Evolutionary conservation across 108 stramenopile species (phyloP).

Genomic region (Discostella pseudostelligera): DNA sequence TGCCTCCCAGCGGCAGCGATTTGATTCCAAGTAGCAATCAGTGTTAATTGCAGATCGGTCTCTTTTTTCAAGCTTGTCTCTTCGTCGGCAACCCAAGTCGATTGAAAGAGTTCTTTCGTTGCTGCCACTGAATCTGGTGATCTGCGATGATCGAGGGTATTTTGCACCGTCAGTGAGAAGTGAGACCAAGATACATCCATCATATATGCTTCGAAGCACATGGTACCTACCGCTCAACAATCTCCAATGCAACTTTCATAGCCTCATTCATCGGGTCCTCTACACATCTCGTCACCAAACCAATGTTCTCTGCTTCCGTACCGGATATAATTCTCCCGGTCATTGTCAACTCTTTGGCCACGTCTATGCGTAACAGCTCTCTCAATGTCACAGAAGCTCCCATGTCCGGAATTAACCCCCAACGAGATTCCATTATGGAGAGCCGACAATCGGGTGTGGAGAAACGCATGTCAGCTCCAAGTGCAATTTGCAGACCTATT

Average conservation of each 20-base stretch:
- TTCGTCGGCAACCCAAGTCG: conserved; percentile 74
- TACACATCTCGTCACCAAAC: conserved; percentile 76
- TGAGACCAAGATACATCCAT: conserved; percentile 1
- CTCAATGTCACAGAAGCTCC: conserved; percentile 66
- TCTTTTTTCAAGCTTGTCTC: conserved; percentile 62
- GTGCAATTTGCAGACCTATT: conserved; percentile 80
- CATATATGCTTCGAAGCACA: background rate
- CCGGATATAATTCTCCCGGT: conserved; percentile 77
- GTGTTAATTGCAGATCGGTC: conserved; percentile 66
- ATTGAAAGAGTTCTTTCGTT: conserved; percentile 77
- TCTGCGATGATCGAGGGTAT: conserved; percentile 5
- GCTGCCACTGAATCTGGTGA: conserved; percentile 85
- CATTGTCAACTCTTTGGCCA: conserved; percentile 88
- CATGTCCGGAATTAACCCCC: conserved; percentile 93
- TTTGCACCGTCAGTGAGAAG: background rate
- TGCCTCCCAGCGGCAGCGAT: conserved; percentile 70
- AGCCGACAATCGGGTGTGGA: conserved; percentile 77
- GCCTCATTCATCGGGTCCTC: conserved; percentile 81
- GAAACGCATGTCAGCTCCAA: conserved; percentile 87
- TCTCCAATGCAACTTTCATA: conserved; percentile 56
- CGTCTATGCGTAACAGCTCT: conserved; percentile 76
- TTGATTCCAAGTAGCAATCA: conserved; percentile 84
- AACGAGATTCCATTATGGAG: conserved; percentile 89
- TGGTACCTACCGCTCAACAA: conserved; percentile 49
- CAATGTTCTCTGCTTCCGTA: conserved; percentile 61